Evolutionary conservation across 2,329 filamentous ascomycete species (phyloP), one percentile per base, ranked within the genome.

Genomic region (Cladosporium sp.): DNA sequence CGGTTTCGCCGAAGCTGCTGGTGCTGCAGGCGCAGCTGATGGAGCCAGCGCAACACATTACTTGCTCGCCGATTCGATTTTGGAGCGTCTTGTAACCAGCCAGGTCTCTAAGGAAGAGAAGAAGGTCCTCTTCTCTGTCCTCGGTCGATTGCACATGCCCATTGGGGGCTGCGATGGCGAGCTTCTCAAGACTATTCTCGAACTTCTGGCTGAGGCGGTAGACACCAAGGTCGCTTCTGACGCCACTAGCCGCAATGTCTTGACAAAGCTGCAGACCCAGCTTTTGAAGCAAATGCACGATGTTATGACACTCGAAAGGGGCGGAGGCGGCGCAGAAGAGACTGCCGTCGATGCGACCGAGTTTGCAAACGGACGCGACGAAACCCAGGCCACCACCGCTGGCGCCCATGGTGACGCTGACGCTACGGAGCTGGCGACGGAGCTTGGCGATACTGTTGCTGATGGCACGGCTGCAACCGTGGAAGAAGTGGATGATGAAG

Each of bases 81-180:
- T 98, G 4, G 91, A 94, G 69, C 88, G 89, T 65, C 80, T 96
- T 1, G 83, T 89, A 25, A 86, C 86, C 36, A 87, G 84, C 65
- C 84, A 88, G 16, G 36, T 67, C 63, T 75, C 74, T 89, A 90
- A 91, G 76, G 93, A 97, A 69, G 93, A 97, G 78, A 92, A 91
- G 80, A 97, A 96, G 76, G 85, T 89, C 1, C 81, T 95, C 11
- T 88, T 91, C 30, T 85, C 88, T 0, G 86, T 97, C 57, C 84
- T 98, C 1, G 88, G 88, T 69, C 98, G 97, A 78, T 82, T 97
- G 1, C 88, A 93, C 74, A 84, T 98, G 57, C 85, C 91, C 0
- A 82, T 89, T n/a, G 72, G 66, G 0, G 72, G 70, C 6, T 72
- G 69, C n/a, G 70, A 70, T 26, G 68, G 71, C 10, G 71, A 78